Evolutionary conservation across 345 rosid species (phyloP), one percentile per base, ranked within the genome.

Genomic region (Excoecaria cochinchinensis): DNA sequence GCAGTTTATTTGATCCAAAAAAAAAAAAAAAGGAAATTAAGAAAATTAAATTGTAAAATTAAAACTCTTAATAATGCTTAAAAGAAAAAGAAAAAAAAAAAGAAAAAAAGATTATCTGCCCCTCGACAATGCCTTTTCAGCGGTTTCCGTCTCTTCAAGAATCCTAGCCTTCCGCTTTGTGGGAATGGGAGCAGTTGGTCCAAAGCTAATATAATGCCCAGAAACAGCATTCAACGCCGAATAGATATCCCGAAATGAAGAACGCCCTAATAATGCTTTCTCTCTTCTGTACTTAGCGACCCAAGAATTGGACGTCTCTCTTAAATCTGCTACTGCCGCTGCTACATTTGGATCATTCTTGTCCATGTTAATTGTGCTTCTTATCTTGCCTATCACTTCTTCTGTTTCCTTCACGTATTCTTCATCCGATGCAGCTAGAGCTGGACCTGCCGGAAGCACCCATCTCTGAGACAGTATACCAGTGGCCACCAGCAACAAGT

Each of bases 211-310:
- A 75, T 95, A 92, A 81, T 95, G 98, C 6, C 97, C 97, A 0
- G 97, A 90, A 48, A 95, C 94, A 11, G 94, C 99, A 69, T 95
- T 95, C 85, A 95, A 74, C 1, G 99, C 98, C 16, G 97, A 92
- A 80, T 95, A 95, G 0, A 92, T 91, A 73, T 95, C 99, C 25
- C 98, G 70, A 52, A 88, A 95, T 0, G 98, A 95, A 52, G 90
- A 48, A 72, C 90, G 88, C 12, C 97, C 97, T 3, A 95, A 83
- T 46, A 95, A 82, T 9, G 95, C 84, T 70, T 95, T 95, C 93
- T 95, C 98, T 77, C 88, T 89, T 80, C 97, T 74, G 73, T 95
- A 95, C 93, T 95, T 95, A 0, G 99, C 98, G 74, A 93, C 98
- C 99, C 99, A 95, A 0, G 84, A 78, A 70, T 95, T 95, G 13